phyloP scores from a whole-genome alignment of 2,329 filamentous ascomycete genomes.

The Sclerotinia subarctica region DNA sequence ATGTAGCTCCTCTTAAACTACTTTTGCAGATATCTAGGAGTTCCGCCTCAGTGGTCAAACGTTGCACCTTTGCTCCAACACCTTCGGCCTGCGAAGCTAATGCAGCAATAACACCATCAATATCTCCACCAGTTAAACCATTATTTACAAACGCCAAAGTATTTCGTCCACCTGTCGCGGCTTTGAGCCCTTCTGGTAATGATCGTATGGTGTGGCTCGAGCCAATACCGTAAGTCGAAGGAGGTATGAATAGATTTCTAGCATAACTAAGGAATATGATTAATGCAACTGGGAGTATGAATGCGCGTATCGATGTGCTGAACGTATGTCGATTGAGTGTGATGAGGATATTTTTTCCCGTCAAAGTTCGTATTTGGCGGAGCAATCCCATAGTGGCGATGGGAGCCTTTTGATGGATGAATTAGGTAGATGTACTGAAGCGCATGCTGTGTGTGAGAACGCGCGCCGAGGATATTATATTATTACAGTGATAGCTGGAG shows the following conservation, averaged over 20 bases:
- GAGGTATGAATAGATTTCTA: conserved; percentile 78
- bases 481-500: neutral
- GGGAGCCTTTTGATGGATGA: neutral
- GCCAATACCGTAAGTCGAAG: conserved; percentile 72
- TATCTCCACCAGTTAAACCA: conserved; percentile 64
- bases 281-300: conserved; percentile 57
- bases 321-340: conserved; percentile 52
- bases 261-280: conserved; percentile 65
- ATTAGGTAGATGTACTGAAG: neutral
- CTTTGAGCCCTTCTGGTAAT: conserved; percentile 60
- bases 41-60: conserved; percentile 53
- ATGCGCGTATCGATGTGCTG: conserved; percentile 53
- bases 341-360: conserved; percentile 60
- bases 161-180: conserved; percentile 56
- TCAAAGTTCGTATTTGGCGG: conserved; percentile 59
- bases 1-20: conserved; percentile 62
- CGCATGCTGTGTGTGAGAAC: neutral
- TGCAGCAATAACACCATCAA: conserved; percentile 65
- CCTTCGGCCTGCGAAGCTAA: conserved; percentile 56
- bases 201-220: conserved; percentile 57
- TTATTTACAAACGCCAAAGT: conserved; percentile 78
- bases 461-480: neutral
- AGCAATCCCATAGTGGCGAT: conserved; percentile 47
- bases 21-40: conserved; percentile 62
- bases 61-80: conserved; percentile 54